These are phyloP conservation scores for Hypoxylon sp. DNA, from an alignment of 2,329 filamentous ascomycete genomes.

Conservation along the genomic window DNA sequence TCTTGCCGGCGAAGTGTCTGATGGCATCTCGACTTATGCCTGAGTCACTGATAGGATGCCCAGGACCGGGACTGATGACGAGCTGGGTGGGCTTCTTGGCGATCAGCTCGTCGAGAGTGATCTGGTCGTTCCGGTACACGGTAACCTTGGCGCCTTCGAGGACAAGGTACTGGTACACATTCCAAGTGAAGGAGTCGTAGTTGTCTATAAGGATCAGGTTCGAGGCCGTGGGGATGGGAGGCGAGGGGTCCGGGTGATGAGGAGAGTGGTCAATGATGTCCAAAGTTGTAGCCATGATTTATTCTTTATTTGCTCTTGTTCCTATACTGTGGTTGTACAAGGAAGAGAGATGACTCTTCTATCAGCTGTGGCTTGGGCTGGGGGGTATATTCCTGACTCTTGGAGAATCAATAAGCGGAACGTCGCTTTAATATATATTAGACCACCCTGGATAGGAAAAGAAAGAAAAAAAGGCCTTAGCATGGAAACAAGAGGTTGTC, in stretches of 20 bases:
- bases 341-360: slow-evolving; percentile 13
- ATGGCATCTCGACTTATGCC: slow-evolving; percentile 95
- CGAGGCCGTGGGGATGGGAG: slow-evolving; percentile 82
- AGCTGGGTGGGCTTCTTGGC: slow-evolving; percentile 90
- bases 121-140: slow-evolving; percentile 93
- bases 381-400: slow-evolving; percentile 11
- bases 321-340: background rate
- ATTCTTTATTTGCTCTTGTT: slow-evolving; percentile 42
- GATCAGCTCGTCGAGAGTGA: slow-evolving; percentile 86
- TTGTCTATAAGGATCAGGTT: slow-evolving; percentile 98
- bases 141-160: slow-evolving; percentile 94
- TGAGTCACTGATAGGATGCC: slow-evolving; percentile 91
- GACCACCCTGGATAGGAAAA: slow-evolving; percentile 3
- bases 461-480: slow-evolving; percentile 13
- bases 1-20: slow-evolving; percentile 90
- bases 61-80: slow-evolving; percentile 94
- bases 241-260: slow-evolving; percentile 81
- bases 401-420: slow-evolving; percentile 3
- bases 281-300: slow-evolving; percentile 63
- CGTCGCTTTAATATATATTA: slow-evolving; percentile 11
- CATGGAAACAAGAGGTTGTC: slow-evolving; percentile 10
- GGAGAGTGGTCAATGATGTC: slow-evolving; percentile 85
- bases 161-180: slow-evolving; percentile 97
- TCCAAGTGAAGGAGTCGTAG: slow-evolving; percentile 99
- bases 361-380: slow-evolving; percentile 10